phyloP scores from a whole-genome alignment of 2,329 filamentous ascomycete species.

The Tolypocladium ophioglossoides region DNA sequence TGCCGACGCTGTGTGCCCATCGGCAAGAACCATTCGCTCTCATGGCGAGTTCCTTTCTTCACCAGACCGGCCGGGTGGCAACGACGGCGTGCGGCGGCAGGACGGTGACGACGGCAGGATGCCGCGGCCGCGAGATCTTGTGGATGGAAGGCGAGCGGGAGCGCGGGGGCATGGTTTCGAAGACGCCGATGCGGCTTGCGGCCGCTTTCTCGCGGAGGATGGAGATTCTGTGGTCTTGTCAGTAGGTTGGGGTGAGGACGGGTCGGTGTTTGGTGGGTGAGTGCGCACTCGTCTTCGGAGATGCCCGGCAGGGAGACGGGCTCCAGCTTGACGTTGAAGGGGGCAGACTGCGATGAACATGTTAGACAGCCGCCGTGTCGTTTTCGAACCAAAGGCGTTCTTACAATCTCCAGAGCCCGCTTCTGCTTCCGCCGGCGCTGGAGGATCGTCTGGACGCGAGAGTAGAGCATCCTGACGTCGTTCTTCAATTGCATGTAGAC shows the following conservation, averaged over 20 bases:
- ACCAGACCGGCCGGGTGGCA: neutral
- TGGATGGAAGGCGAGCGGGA: conserved; percentile 10
- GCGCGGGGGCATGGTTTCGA: conserved; percentile 19
- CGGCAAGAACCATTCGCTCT: neutral
- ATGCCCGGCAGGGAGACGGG: conserved; percentile 42
- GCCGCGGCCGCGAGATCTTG: conserved; percentile 3
- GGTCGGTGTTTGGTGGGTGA: neutral
- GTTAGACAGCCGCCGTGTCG: conserved; percentile 10
- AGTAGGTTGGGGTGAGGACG: neutral
- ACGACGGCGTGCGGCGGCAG: neutral
- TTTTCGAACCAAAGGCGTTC: conserved; percentile 4
- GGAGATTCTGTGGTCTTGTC: conserved; percentile 24
- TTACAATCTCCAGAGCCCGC: conserved; percentile 35
- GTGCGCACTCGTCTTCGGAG: conserved; percentile 43
- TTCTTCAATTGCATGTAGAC: conserved; percentile 23
- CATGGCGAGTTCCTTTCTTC: neutral
- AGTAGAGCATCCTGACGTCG: conserved; percentile 32
- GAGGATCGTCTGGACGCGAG: conserved; percentile 33
- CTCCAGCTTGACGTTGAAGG: conserved; percentile 48
- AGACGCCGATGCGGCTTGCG: conserved; percentile 36
- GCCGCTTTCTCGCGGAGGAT: conserved; percentile 42
- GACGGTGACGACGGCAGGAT: neutral
- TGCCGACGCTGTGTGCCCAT: neutral
- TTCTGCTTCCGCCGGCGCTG: conserved; percentile 31
- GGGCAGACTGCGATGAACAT: conserved; percentile 36